Percentiles rank a stretch among this genome's conserved stretches.
phyloP scores from a whole-genome alignment of 2,329 filamentous ascomycete genomes.

The Cladorrhinum sp. region DNA sequence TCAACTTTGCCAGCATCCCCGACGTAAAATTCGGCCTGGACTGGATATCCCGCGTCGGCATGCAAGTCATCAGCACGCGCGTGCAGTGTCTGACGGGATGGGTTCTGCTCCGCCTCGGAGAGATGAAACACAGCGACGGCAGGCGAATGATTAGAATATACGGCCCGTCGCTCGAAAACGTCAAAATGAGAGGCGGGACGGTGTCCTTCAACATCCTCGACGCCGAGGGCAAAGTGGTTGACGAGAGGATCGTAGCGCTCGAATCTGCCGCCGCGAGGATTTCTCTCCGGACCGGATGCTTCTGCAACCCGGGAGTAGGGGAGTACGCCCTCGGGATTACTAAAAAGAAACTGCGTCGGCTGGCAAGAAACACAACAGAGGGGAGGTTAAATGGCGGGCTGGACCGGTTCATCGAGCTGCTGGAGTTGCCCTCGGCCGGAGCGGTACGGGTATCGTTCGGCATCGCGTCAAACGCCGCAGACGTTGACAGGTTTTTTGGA shows the following conservation, averaged over 20 bases:
- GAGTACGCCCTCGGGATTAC: constrained; percentile 36
- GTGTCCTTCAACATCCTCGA: constrained; percentile 41
- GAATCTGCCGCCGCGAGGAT: constrained; percentile 36
- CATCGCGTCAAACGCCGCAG: constrained; percentile 34
- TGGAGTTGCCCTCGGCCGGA: constrained; percentile 30
- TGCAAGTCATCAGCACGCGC: constrained; percentile 30
- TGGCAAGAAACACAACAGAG: constrained; percentile 16
- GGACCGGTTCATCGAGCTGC: constrained; percentile 26
- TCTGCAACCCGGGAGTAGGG: constrained; percentile 42
- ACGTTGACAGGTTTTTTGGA: constrained; percentile 37
- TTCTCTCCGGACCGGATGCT: constrained; percentile 41
- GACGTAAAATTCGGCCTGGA: constrained; percentile 38
- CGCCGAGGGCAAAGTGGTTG: constrained; percentile 31
- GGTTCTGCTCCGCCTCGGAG: constrained; percentile 33
- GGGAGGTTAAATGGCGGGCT: constrained; percentile 12
- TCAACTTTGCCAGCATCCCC: constrained; percentile 40
- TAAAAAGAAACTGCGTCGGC: constrained; percentile 9
- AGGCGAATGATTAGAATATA: constrained; percentile 35
- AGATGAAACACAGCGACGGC: constrained; percentile 35
- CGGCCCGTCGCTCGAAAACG: constrained; percentile 31
- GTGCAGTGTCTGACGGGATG: constrained; percentile 38
- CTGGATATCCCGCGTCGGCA: constrained; percentile 33
- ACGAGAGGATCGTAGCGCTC: constrained; percentile 36
- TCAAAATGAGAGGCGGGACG: constrained; percentile 35
- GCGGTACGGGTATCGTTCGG: constrained; percentile 41